Evolutionary conservation across 805 yeast genomes (phyloP), one percentile per base, ranked within the genome.

Genomic region (Kuraishia floccosa): DNA sequence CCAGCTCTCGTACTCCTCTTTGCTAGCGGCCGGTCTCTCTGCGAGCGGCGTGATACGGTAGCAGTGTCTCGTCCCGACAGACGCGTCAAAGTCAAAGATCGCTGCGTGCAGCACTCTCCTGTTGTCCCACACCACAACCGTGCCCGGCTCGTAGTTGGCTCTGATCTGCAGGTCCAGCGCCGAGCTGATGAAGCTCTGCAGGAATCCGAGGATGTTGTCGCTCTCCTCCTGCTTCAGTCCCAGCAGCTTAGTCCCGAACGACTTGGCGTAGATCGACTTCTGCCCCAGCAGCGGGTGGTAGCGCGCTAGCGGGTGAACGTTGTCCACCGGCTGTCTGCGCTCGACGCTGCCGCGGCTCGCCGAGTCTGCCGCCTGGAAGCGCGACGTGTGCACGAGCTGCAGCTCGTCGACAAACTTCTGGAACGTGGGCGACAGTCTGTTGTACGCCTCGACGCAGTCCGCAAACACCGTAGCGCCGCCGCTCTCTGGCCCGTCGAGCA

Each of bases 391-490:
- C 26, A 73, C 58, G 3, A 75, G 87, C 43, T 73, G 70, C 43
- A 81, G 63, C 0, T 78, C 78, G 13, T 63, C 60, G 27, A 80
- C 50, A 39, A 76, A 56, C 43, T 70, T 56, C 47, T 74, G 65
- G 58, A 79, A 68, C 18, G 59, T 66, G 16, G 81, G 80, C 1
- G 87, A 78, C 32, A 81, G 61, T 43, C 87, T 59, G 35, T 75
- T 68, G 52, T 76, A 81, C 8, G 84, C 85, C 49, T 77, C 85
- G 23, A 63, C 60, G 17, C 74, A 63, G 46, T 78, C 83, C n/a
- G 82, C 69, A 47, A 78, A 81, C 29, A 78, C 57, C n/a, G 91
- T 81, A 50, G 81, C 91, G 38, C 91, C 91, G 32, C 89, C 86
- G 15, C 59, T 33, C n/a, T 55, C 59, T 4, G 49, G 49, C 27